Evolutionary conservation across 805 yeast species (phyloP), one percentile per base, ranked within the genome.

Genomic region (Starmerella cellae): DNA sequence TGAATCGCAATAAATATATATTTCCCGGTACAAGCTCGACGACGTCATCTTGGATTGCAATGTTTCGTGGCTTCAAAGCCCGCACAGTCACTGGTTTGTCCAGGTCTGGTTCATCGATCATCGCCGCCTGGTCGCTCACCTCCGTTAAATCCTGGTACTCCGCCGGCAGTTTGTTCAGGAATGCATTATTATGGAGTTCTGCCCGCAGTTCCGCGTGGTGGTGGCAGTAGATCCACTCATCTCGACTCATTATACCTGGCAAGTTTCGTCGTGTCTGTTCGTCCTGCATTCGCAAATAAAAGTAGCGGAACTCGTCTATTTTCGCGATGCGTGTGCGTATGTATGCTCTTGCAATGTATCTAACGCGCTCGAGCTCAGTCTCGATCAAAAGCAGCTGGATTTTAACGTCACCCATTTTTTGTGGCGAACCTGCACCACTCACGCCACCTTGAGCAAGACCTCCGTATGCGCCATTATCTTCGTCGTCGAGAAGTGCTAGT

Each of bases 361-460:
- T 83, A 24, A 84, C 73, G 43, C 98, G 65, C 54, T 91, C 97
- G 20, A 91, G 69, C 52, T 91, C 97, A 13, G 93, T 79, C 56
- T 91, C 98, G 52, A 88, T 77, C 20, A 93, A 73, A 65, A 91
- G 74, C 36, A 87, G 65, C 44, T 82, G 79, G 44, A 88, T 61
- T 55, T 87, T 87, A 60, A 77, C 76, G 47, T 79, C 82, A 17
- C 44, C 41, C 11, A 29, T n/a, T n/a, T n/a, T n/a, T 22, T 27
- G 13, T 32, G 26, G 28, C 13, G 34, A 4, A 28, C 30, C 17
- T 26, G 28, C 28, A 26, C 28, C 11, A 26, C 28, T 13, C 9
- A 10, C n/a, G n/a, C n/a, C n/a, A n/a, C n/a, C n/a, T n/a, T n/a
- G n/a, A n/a, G n/a, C n/a, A 27, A 13, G n/a, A 27, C n/a, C n/a